phyloP scores from a whole-genome alignment of 2,329 filamentous ascomycete species.

The Apiospora malaysiana region DNA sequence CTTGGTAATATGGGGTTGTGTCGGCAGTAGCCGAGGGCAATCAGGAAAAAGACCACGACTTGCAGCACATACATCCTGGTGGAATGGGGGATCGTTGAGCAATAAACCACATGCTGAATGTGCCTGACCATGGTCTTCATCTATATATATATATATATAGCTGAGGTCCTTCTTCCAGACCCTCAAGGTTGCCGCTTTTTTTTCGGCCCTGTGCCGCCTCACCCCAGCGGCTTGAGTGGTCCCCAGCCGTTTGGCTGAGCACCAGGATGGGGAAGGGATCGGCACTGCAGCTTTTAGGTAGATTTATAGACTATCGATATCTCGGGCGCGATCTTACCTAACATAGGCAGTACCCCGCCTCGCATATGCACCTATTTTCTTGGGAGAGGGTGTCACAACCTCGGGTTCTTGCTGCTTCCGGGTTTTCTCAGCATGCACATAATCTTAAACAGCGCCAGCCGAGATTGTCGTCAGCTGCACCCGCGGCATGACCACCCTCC shows the following conservation, averaged over 20 bases:
- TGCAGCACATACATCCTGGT: not conserved
- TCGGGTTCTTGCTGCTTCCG: not conserved
- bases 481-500: not conserved
- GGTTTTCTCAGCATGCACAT: not conserved
- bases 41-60: not conserved
- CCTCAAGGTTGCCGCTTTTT: not conserved
- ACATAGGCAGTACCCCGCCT: not conserved
- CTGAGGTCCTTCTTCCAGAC: not conserved
- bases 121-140: not conserved
- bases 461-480: not conserved
- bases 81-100: not conserved
- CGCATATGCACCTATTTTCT: not conserved
- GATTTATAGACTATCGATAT: conserved; percentile 16
- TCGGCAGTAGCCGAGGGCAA: conserved; percentile 10
- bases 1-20: conserved; percentile 23
- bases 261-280: not conserved
- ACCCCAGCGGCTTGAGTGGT: not conserved
- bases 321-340: not conserved
- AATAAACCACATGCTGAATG: not conserved
- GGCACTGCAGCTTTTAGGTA: not conserved
- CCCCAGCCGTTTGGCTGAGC: not conserved
- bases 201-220: not conserved
- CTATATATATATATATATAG: not conserved
- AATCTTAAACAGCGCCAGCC: not conserved
- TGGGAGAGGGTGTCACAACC: not conserved